These are phyloP conservation scores for Agrocybe praecox DNA, from an alignment of 768 basidiomycete species.

Conservation along the genomic window DNA sequence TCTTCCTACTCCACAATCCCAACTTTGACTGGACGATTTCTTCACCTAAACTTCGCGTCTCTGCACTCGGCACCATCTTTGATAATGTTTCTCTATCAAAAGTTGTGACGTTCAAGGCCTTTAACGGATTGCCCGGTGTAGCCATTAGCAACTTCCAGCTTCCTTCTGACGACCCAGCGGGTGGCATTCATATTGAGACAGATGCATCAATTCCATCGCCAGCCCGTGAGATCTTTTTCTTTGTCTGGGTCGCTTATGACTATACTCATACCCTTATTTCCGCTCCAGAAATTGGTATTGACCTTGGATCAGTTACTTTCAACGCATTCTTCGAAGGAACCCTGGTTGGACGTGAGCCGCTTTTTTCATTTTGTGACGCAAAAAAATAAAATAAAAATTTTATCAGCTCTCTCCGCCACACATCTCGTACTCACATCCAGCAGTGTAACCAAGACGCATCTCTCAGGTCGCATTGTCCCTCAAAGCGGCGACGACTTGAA, in stretches of 20 bases:
- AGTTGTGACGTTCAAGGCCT: slow-evolving; percentile 64
- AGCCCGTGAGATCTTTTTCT: slow-evolving; percentile 50
- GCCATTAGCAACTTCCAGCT: slow-evolving; percentile 73
- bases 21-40: slow-evolving; percentile 74
- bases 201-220: slow-evolving; percentile 67
- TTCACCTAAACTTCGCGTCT: slow-evolving; percentile 61
- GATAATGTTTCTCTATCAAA: slow-evolving; percentile 66
- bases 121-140: slow-evolving; percentile 70
- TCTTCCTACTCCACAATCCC: slow-evolving; percentile 62
- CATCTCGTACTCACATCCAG: slow-evolving; percentile 53
- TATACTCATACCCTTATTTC: slow-evolving; percentile 15
- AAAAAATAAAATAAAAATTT: slow-evolving; percentile 3
- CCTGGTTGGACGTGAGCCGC: slow-evolving; percentile 61
- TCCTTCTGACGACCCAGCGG: slow-evolving; percentile 66
- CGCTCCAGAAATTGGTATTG: slow-evolving; percentile 63
- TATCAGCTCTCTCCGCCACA: slow-evolving; percentile 51
- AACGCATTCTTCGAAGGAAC: slow-evolving; percentile 58
- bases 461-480: slow-evolving; percentile 66
- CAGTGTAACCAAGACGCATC: slow-evolving; percentile 49
- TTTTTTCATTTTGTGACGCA: neutral
- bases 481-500: slow-evolving; percentile 57
- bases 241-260: neutral
- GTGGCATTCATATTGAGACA: slow-evolving; percentile 72
- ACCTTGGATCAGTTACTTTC: slow-evolving; percentile 67
- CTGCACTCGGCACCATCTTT: slow-evolving; percentile 70